These are phyloP conservation scores for Epichloe sp. DNA, from an alignment of 2,329 filamentous ascomycete genomes.

Conservation along the genomic window DNA sequence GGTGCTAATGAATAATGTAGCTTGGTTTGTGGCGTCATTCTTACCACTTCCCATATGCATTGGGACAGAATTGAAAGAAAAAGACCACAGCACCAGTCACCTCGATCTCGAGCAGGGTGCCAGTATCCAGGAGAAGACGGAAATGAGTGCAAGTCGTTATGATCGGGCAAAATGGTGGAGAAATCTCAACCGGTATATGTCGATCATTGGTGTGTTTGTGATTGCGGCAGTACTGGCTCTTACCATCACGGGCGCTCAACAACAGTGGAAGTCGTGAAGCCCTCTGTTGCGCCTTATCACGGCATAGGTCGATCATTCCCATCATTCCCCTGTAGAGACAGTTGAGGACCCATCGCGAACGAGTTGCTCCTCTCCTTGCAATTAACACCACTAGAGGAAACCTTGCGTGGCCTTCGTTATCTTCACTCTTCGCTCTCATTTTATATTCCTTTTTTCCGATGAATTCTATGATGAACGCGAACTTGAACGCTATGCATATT, in stretches of 20 bases:
- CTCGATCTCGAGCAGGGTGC: constrained; percentile 24
- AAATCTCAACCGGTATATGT: constrained; percentile 45
- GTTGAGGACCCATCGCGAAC: too few species aligned
- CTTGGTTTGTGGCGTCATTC: constrained; percentile 69
- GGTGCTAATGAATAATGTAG: constrained; percentile 24
- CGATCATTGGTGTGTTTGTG: constrained; percentile 40
- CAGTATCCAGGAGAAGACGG: constrained; percentile 19
- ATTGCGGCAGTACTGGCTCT: constrained; percentile 39
- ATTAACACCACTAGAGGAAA: background rate
- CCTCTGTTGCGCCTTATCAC: background rate
- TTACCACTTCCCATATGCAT: constrained; percentile 55
- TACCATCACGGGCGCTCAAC: constrained; percentile 38
- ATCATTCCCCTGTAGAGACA: too few species aligned
- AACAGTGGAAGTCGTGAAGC: constrained; percentile 29
- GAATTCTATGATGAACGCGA: background rate
- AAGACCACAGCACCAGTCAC: constrained; percentile 26
- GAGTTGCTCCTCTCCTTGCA: background rate
- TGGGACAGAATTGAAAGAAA: constrained; percentile 36
- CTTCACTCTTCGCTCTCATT: background rate
- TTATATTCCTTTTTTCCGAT: background rate
- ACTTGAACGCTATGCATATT: background rate
- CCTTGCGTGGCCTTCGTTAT: background rate
- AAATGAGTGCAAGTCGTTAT: constrained; percentile 33
- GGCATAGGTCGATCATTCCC: too few species aligned
- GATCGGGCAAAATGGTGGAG: constrained; percentile 47